Evolutionary conservation across 441 rosid genomes (phyloP).

Genomic region (Isatis lusitanica): DNA sequence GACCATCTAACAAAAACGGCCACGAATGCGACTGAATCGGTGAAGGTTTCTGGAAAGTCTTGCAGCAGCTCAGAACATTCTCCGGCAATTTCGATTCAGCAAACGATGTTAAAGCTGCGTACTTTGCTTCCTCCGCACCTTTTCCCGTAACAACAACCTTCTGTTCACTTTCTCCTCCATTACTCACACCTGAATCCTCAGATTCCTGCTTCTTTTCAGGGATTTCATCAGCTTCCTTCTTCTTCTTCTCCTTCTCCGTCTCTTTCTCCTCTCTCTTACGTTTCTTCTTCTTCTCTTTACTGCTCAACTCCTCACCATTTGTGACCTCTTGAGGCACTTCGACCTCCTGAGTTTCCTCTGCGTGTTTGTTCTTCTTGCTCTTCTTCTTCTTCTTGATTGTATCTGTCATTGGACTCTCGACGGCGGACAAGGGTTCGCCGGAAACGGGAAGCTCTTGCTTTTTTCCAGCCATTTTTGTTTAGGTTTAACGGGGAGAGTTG

Average conservation of each 20-base stretch:
- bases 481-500: slow-evolving; percentile 13
- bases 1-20: slow-evolving; percentile 88
- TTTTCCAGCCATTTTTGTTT: slow-evolving; percentile 47
- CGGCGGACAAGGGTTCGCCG: slow-evolving; percentile 43
- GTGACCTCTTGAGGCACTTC: slow-evolving; percentile 26
- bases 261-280: slow-evolving; percentile 43
- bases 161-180: slow-evolving; percentile 38
- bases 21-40: slow-evolving; percentile 89
- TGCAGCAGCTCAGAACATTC: slow-evolving; percentile 72
- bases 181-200: slow-evolving; percentile 6
- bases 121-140: slow-evolving; percentile 57
- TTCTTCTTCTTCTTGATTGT: slow-evolving; percentile 31
- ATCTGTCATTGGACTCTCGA: slow-evolving; percentile 26
- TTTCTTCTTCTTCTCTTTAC: slow-evolving; percentile 50
- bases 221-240: slow-evolving; percentile 18
- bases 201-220: slow-evolving; percentile 7
- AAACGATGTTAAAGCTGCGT: slow-evolving; percentile 58
- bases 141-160: slow-evolving; percentile 65
- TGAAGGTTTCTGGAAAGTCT: slow-evolving; percentile 71
- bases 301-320: slow-evolving; percentile 25
- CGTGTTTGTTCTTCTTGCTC: slow-evolving; percentile 42
- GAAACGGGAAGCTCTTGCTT: slow-evolving; percentile 37
- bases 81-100: slow-evolving; percentile 59
- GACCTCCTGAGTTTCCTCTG: slow-evolving; percentile 32
- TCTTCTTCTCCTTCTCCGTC: slow-evolving; percentile 30